Conservation (phyloP, 805 yeast genomes). For the Candida ipomoeae region DNA sequence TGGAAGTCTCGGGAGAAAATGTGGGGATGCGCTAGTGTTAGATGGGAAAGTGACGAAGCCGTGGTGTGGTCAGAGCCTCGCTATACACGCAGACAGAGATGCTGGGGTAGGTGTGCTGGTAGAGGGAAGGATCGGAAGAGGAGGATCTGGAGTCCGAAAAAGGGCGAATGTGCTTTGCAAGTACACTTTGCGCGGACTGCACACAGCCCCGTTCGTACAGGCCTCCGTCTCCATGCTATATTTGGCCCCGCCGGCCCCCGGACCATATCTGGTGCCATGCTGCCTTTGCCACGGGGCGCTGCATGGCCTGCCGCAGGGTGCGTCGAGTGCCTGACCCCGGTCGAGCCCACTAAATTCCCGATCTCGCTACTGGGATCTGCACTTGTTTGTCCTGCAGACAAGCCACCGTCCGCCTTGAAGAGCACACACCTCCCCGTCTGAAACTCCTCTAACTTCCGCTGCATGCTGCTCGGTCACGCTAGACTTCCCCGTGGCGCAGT, state of each 20-base stretch:
- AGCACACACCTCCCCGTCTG: too few relatives aligned
- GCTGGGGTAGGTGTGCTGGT: neutral
- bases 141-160: slow-evolving; percentile 1
- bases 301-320: too few relatives aligned
- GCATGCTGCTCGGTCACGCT: neutral
- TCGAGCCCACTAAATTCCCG: too few relatives aligned
- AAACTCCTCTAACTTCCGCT: neutral
- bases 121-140: neutral
- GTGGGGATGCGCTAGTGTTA: too few relatives aligned
- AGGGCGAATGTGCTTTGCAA: slow-evolving; percentile 4
- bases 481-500: neutral
- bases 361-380: too few relatives aligned
- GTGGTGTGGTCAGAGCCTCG: too few relatives aligned
- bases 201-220: neutral
- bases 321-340: too few relatives aligned
- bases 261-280: neutral
- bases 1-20: too few relatives aligned
- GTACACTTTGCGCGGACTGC: slow-evolving; percentile 1
- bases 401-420: too few relatives aligned
- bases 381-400: too few relatives aligned
- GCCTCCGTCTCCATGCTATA: neutral
- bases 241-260: neutral
- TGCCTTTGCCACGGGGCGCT: too few relatives aligned
- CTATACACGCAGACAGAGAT: neutral
- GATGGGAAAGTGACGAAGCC: too few relatives aligned